Conservation (phyloP, 208 protist species). For the Leishmania lainsoni region DNA sequence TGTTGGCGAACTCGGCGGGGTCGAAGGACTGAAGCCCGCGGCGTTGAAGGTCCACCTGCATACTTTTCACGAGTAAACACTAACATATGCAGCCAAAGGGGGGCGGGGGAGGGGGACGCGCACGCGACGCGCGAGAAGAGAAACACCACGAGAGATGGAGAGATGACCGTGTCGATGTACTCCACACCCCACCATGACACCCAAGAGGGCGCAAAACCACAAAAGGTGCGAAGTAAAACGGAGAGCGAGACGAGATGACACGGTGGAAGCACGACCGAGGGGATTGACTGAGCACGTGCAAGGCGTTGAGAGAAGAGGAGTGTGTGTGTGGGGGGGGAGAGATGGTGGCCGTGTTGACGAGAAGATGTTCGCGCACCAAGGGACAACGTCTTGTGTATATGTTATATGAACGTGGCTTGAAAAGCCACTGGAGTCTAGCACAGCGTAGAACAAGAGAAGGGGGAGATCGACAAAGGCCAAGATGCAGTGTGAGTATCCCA, state of each 20-base stretch:
- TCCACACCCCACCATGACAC: neutral
- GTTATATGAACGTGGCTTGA: no score
- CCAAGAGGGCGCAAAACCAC: neutral
- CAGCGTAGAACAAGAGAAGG: neutral
- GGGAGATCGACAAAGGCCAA: neutral
- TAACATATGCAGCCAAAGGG: neutral
- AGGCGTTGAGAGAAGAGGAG: no score
- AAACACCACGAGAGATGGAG: neutral
- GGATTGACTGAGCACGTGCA: no score
- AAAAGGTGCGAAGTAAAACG: neutral
- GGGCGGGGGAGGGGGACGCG: neutral
- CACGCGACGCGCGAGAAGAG: neutral
- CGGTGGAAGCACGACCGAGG: neutral
- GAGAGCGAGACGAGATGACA: neutral
- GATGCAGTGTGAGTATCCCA: neutral
- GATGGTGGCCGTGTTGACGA: no score
- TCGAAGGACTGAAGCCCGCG: conserved; percentile 73
- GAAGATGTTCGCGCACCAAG: no score
- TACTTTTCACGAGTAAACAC: neutral
- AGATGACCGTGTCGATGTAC: neutral
- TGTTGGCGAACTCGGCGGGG: conserved; percentile 55
- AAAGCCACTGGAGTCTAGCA: no score
- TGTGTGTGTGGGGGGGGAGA: neutral
- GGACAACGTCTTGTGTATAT: no score
- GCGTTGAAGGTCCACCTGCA: conserved; percentile 63